Percentiles rank a stretch among this genome's conserved stretches.
phyloP scores from a whole-genome alignment of 1,284 basidiomycete genomes.

The Anthracocystis panici-leucophaei region DNA sequence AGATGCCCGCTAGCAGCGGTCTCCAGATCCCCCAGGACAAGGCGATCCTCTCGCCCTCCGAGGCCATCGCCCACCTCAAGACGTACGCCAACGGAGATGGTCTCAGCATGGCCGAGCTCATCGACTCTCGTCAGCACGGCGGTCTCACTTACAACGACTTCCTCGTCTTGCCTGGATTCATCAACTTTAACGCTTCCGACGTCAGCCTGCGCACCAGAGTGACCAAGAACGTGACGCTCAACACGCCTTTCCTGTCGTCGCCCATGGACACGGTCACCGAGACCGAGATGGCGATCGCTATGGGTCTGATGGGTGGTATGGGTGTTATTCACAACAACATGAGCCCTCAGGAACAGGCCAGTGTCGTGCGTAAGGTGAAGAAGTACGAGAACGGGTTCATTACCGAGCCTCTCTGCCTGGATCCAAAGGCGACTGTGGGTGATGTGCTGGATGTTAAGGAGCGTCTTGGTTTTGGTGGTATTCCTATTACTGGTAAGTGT shows the following conservation, averaged over 20 bases:
- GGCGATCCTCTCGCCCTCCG: constrained; percentile 54
- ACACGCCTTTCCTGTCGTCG: constrained; percentile 96
- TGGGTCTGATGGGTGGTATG: constrained; percentile 81
- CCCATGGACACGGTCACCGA: constrained; percentile 99
- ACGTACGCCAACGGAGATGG: constrained; percentile 85
- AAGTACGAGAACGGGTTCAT: constrained; percentile 97
- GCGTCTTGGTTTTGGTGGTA: constrained; percentile 92
- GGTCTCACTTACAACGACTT: constrained; percentile 88
- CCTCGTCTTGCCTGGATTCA: constrained; percentile 82
- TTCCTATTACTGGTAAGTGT: constrained; percentile 91
- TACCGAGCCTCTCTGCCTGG: constrained; percentile 84
- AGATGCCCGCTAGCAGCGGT: constrained; percentile 42
- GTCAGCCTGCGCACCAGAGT: constrained; percentile 88
- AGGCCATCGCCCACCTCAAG: constrained; percentile 61
- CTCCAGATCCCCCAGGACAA: constrained; percentile 38
- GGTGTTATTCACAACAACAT: constrained; percentile 99
- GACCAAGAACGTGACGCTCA: constrained; percentile 90
- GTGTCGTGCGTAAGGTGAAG: constrained; percentile 97
- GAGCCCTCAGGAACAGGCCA: constrained; percentile 85
- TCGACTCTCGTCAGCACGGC: constrained; percentile 88
- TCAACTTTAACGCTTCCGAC: constrained; percentile 86
- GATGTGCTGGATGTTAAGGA: constrained; percentile 95
- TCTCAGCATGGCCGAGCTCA: constrained; percentile 85
- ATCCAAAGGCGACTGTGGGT: constrained; percentile 82
- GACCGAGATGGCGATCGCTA: constrained; percentile 89